A percentile compares a stretch with the other conserved stretches of the same genome.
These are phyloP conservation scores for Porodaedalea pini DNA, from an alignment of 1,284 basidiomycete species.

Conservation along the genomic window DNA sequence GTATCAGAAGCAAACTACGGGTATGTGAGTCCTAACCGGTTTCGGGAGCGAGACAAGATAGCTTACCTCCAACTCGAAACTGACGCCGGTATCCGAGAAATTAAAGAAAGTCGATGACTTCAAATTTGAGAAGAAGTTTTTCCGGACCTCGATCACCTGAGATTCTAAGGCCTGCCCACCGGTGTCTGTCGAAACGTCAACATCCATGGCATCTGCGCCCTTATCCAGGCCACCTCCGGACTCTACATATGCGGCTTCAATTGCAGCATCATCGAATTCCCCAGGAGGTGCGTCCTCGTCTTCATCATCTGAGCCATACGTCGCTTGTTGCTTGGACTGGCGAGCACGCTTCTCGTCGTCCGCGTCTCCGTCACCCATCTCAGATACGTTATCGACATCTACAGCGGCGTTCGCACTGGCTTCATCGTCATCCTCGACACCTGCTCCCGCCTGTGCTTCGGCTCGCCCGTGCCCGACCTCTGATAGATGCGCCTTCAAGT, in stretches of 20 bases:
- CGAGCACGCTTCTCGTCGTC: conserved; percentile 54
- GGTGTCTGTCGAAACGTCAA: conserved; percentile 55
- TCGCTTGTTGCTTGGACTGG: conserved; percentile 46
- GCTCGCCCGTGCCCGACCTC: conserved; percentile 80
- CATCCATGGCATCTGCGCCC: conserved; percentile 61
- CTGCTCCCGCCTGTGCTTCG: conserved; percentile 38
- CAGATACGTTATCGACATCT: conserved; percentile 52
- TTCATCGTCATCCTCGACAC: conserved; percentile 44
- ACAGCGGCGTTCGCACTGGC: conserved; percentile 43
- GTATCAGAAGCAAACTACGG: conserved; percentile 63
- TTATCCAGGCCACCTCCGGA: conserved; percentile 46
- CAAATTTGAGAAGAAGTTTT: conserved; percentile 35
- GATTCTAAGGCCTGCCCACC: conserved; percentile 36
- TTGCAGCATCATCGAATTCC: conserved; percentile 55
- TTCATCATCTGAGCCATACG: conserved; percentile 52
- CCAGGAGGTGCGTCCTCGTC: conserved; percentile 50
- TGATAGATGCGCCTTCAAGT: conserved; percentile 76
- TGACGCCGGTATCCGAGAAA: conserved; percentile 73
- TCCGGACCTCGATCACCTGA: conserved; percentile 30
- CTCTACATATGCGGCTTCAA: conserved; percentile 64
- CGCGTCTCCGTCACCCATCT: conserved; percentile 64
- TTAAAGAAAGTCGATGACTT: conserved; percentile 65
- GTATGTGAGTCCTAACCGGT: neutral
- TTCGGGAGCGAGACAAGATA: conserved; percentile 8
- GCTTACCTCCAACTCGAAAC: conserved; percentile 79